Conservation (phyloP, 148 eudicot genomes). For the Fagopyrum homotropicum region DNA sequence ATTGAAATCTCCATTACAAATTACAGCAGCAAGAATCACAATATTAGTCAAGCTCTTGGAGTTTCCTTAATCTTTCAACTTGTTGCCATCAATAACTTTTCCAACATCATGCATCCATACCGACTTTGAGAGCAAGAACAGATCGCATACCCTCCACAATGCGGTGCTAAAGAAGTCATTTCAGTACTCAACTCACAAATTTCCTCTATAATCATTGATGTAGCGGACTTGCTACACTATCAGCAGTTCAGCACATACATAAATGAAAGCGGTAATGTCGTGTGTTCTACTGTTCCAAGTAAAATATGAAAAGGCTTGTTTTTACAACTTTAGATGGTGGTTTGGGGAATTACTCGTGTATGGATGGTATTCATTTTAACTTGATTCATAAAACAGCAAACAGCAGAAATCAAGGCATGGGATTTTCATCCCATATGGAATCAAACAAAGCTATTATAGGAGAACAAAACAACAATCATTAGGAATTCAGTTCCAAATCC, state of each 20-base stretch:
- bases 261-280: background rate
- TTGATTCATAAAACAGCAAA: too few species aligned
- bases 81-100: background rate
- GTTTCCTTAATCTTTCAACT: background rate
- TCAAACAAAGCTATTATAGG: background rate
- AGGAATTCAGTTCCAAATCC: background rate
- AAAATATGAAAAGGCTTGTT: background rate
- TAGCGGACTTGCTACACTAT: background rate
- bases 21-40: background rate
- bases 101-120: background rate
- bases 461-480: background rate
- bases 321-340: background rate
- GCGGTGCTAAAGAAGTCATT: background rate
- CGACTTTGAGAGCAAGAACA: background rate
- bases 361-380: too few species aligned
- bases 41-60: background rate
- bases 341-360: background rate
- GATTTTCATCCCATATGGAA: background rate
- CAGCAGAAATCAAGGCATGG: background rate
- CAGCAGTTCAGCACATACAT: background rate
- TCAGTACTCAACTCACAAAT: background rate
- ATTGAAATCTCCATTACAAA: background rate
- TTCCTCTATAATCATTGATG: background rate
- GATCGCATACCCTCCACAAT: background rate
- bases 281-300: background rate